Evolutionary conservation across 768 basidiomycete species (phyloP).

Genomic region (Cystobasidium tubakii): DNA sequence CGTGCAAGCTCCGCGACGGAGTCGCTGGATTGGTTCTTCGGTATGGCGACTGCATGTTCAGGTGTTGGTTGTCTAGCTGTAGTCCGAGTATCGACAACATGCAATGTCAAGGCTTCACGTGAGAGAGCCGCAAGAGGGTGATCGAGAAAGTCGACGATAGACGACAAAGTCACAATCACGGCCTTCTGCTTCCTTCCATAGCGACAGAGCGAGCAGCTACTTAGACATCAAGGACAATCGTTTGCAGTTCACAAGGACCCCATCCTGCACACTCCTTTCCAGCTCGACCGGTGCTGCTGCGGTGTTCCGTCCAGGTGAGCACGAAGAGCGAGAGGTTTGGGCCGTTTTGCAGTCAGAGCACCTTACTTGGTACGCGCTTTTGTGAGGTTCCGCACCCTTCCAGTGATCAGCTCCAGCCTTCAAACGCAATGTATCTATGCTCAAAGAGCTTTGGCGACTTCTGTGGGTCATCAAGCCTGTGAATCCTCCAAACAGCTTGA

Average conservation of each 20-base stretch:
- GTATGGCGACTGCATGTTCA: not conserved
- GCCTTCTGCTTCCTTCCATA: too few species aligned
- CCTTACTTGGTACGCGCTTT: not conserved
- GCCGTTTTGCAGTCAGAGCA: constrained; percentile 4
- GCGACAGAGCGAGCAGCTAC: too few species aligned
- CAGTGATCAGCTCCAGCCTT: not conserved
- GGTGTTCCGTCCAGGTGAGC: not conserved
- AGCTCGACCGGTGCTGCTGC: not conserved
- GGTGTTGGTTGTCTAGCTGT: not conserved
- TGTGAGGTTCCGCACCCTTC: not conserved
- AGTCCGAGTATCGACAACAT: not conserved
- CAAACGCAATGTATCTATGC: not conserved
- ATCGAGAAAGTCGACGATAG: not conserved
- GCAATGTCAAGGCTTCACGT: not conserved
- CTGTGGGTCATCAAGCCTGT: not conserved
- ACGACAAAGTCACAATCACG: not conserved
- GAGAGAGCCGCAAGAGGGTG: not conserved
- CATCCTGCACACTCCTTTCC: not conserved
- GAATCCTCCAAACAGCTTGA: not conserved
- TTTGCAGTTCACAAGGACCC: too few species aligned
- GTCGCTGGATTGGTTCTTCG: not conserved
- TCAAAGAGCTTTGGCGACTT: not conserved
- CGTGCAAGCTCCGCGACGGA: not conserved
- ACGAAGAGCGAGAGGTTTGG: not conserved
- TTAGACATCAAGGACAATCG: not conserved